Evolutionary conservation across 208 protist genomes (phyloP).

Genomic region (Herpetomonas tarakana): DNA sequence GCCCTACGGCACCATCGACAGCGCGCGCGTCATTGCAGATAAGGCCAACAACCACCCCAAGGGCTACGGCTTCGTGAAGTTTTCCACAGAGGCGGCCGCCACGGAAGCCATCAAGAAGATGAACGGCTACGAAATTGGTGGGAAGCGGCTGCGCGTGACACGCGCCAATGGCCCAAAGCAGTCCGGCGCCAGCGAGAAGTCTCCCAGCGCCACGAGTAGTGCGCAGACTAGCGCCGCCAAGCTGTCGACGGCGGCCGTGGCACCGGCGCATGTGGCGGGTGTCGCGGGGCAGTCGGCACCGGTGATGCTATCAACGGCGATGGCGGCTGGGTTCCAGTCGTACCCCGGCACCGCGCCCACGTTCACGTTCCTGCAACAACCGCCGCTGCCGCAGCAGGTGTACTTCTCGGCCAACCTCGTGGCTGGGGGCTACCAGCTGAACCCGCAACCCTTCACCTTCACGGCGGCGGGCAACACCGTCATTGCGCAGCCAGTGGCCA

Average conservation of each 20-base stretch:
- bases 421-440: neutral
- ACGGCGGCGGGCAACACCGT: neutral
- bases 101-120: slow-evolving; percentile 45
- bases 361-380: neutral
- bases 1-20: slow-evolving; percentile 38
- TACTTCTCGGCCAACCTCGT: neutral
- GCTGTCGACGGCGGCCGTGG: neutral
- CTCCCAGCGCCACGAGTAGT: slow-evolving; percentile 1
- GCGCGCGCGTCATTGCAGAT: slow-evolving; percentile 56
- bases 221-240: neutral
- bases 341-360: neutral
- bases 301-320: neutral
- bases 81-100: slow-evolving; percentile 41
- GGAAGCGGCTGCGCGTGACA: slow-evolving; percentile 63
- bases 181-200: slow-evolving; percentile 18
- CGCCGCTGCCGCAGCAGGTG: neutral
- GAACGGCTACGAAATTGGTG: slow-evolving; percentile 60
- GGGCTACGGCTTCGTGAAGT: slow-evolving; percentile 82
- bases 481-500: neutral
- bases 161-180: slow-evolving; percentile 38
- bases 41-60: slow-evolving; percentile 46
- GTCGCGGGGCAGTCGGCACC: neutral
- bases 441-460: neutral
- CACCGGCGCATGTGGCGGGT: neutral
- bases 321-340: neutral